Evolutionary conservation across 2,329 filamentous ascomycete genomes (phyloP).

Genomic region (Penicillium capsulatum): DNA sequence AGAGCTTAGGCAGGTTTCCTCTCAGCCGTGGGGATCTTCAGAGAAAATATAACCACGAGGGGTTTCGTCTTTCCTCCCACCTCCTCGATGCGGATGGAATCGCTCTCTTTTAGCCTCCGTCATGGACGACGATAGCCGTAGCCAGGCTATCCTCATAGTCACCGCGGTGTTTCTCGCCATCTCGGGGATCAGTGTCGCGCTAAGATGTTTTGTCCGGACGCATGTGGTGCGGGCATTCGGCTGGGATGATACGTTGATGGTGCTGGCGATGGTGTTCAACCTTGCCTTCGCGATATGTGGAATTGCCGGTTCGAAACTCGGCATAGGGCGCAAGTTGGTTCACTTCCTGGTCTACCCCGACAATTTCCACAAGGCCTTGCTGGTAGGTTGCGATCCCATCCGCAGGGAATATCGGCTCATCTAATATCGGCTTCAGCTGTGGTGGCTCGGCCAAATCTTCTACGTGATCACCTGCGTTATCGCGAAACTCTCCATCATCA

Average conservation of each 20-base stretch:
- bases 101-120: slow-evolving; percentile 3
- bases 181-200: slow-evolving; percentile 35
- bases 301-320: slow-evolving; percentile 23
- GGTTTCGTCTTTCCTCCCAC: no score
- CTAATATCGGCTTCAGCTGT: slow-evolving; percentile 27
- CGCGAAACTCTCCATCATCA: slow-evolving; percentile 49
- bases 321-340: slow-evolving; percentile 19
- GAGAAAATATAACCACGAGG: no score
- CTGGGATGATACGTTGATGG: slow-evolving; percentile 35
- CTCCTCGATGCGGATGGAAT: slow-evolving; percentile 9
- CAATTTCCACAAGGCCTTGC: slow-evolving; percentile 19
- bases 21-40: no score
- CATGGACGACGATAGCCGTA: slow-evolving; percentile 17
- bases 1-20: no score
- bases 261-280: slow-evolving; percentile 21
- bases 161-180: slow-evolving; percentile 39
- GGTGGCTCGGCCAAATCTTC: slow-evolving; percentile 52
- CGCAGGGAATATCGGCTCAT: slow-evolving; percentile 1
- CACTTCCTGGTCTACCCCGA: slow-evolving; percentile 20
- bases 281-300: slow-evolving; percentile 27
- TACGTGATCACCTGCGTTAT: slow-evolving; percentile 47
- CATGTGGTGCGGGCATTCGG: slow-evolving; percentile 39
- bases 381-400: slow-evolving; percentile 16
- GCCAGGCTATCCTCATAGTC: slow-evolving; percentile 22
- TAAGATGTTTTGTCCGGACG: slow-evolving; percentile 42